These are phyloP conservation scores for Fragosphaeria purpurea DNA, from an alignment of 2,329 filamentous ascomycete genomes.

Conservation along the genomic window DNA sequence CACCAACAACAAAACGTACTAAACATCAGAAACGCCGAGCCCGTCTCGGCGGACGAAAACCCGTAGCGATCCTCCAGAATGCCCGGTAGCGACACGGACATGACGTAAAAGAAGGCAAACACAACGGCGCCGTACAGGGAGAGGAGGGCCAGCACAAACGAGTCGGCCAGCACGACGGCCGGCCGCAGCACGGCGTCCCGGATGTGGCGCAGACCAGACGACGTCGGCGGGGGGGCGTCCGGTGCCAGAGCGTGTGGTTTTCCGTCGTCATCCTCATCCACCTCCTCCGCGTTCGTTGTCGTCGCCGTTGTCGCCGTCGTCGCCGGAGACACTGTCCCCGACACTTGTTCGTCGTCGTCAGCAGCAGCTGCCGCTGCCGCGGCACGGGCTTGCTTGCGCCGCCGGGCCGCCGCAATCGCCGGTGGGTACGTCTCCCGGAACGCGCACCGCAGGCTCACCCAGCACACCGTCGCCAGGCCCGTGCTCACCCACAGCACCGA, in stretches of 20 bases:
- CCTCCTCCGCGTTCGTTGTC: no score
- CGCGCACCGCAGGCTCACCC: conserved; percentile 16
- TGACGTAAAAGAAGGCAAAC: conserved; percentile 44
- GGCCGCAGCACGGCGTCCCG: conserved; percentile 36
- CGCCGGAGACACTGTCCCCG: no score
- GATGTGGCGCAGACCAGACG: conserved; percentile 38
- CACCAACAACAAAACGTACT: conserved; percentile 26
- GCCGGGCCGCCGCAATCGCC: conserved; percentile 30
- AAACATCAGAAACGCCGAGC: conserved; percentile 43
- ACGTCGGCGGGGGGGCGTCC: conserved; percentile 17
- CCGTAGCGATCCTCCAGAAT: conserved; percentile 39
- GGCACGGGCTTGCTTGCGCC: conserved; percentile 16
- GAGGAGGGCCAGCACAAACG: conserved; percentile 31
- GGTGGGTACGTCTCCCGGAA: conserved; percentile 29
- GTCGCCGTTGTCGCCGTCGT: no score
- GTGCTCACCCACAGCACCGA: conserved; percentile 23
- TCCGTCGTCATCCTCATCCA: neutral
- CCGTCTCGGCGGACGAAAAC: conserved; percentile 40
- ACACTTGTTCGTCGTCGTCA: conserved; percentile 10
- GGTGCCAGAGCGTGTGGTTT: neutral
- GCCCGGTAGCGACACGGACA: conserved; percentile 42
- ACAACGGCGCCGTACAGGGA: conserved; percentile 36
- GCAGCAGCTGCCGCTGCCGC: conserved; percentile 15
- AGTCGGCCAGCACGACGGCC: conserved; percentile 35
- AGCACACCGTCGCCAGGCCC: conserved; percentile 14